Percentiles rank a stretch among this genome's conserved stretches.
phyloP scores from a whole-genome alignment of 805 yeast species.

The Schwanniomyces pseudopolymorphus region DNA sequence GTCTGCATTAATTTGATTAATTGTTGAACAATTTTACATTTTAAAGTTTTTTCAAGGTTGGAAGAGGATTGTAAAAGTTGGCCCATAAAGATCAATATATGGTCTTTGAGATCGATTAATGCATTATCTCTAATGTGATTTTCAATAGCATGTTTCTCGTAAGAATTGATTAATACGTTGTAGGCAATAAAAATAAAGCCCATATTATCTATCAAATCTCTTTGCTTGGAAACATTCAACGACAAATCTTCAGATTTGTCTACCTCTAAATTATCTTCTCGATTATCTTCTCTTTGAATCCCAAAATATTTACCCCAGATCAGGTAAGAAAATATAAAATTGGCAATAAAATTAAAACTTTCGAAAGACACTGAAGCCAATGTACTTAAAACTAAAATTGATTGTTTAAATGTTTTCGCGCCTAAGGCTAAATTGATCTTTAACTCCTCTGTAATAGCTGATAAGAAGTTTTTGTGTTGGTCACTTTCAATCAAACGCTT shows the following conservation, averaged over 20 bases:
- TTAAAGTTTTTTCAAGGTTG: conserved; percentile 63
- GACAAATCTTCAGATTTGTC: conserved; percentile 22
- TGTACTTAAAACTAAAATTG: conserved; percentile 58
- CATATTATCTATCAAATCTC: conserved; percentile 57
- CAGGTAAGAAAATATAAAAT: conserved; percentile 30
- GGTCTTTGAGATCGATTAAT: conserved; percentile 57
- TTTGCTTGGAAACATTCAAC: conserved; percentile 55
- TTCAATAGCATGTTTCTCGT: conserved; percentile 3
- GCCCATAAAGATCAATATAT: conserved; percentile 64
- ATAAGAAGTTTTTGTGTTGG: conserved; percentile 37
- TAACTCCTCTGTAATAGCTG: conserved; percentile 46
- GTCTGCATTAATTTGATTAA: conserved; percentile 57
- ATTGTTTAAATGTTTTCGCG: conserved; percentile 58
- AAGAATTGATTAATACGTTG: conserved; percentile 27
- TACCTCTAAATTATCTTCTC: conserved; percentile 13
- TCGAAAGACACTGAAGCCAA: conserved; percentile 48
- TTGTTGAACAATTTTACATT: conserved; percentile 65
- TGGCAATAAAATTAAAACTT: conserved; percentile 50
- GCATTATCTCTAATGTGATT: conserved; percentile 26
- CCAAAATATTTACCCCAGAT: conserved; percentile 42
- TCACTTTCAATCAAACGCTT: conserved; percentile 23
- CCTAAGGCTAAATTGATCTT: conserved; percentile 51
- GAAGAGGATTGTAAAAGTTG: conserved; percentile 68
- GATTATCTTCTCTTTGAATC: conserved; percentile 14
- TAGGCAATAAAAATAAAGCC: conserved; percentile 54